A percentile compares a stretch with the other conserved stretches of the same genome.
These are phyloP conservation scores for Auricularia heimuer DNA, from an alignment of 768 basidiomycete genomes.

Conservation along the genomic window DNA sequence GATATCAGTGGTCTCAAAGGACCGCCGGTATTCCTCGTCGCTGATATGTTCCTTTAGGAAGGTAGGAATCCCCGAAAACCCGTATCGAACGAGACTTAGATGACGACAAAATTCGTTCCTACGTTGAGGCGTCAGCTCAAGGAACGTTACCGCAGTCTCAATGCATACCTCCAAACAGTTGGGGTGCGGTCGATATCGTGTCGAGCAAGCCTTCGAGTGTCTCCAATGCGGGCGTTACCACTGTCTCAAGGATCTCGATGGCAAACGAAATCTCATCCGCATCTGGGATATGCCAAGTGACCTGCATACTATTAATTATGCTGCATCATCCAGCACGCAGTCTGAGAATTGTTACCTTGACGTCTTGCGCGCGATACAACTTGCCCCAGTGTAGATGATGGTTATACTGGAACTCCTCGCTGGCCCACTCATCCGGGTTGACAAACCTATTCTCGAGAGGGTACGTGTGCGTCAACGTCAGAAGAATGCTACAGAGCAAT, in stretches of 20 bases:
- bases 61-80: constrained; percentile 65
- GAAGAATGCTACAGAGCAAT: constrained; percentile 57
- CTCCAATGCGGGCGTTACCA: constrained; percentile 54
- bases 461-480: constrained; percentile 73
- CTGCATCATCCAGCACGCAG: constrained; percentile 1
- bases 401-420: constrained; percentile 56
- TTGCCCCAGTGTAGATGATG: constrained; percentile 79
- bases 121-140: background rate
- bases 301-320: constrained; percentile 23
- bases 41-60: constrained; percentile 45
- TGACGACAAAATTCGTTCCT: constrained; percentile 78
- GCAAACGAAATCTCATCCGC: constrained; percentile 66
- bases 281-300: constrained; percentile 72
- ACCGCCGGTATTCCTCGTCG: constrained; percentile 35
- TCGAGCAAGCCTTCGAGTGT: constrained; percentile 48
- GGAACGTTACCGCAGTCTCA: constrained; percentile 5
- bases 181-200: constrained; percentile 29
- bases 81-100: constrained; percentile 62
- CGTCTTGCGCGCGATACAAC: constrained; percentile 56
- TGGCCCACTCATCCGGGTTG: constrained; percentile 66
- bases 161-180: constrained; percentile 3
- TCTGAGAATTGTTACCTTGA: constrained; percentile 39
- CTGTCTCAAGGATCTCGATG: constrained; percentile 52
- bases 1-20: constrained; percentile 50
- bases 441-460: constrained; percentile 73